Evolutionary conservation across 805 yeast species (phyloP).

Genomic region (Maudiozyma serrabonitensis): DNA sequence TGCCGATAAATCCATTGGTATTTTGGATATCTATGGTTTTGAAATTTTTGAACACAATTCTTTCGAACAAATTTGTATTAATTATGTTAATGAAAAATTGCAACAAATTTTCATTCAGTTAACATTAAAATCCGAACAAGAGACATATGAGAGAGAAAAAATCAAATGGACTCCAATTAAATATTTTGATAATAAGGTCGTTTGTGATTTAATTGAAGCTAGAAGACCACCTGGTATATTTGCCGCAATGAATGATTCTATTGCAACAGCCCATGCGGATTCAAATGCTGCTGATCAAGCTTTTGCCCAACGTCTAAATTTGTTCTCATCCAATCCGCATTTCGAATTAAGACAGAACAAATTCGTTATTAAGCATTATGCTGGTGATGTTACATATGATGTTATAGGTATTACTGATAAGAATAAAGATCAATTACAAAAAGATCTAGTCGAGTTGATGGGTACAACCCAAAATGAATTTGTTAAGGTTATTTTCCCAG

Average conservation of each 20-base stretch:
- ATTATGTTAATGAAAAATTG: constrained; percentile 89
- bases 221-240: constrained; percentile 93
- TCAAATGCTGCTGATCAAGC: constrained; percentile 94
- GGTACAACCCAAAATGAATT: constrained; percentile 63
- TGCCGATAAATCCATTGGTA: constrained; percentile 70
- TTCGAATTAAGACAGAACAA: constrained; percentile 83
- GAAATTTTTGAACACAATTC: constrained; percentile 93
- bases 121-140: constrained; percentile 94
- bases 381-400: constrained; percentile 96
- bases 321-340: constrained; percentile 74
- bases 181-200: constrained; percentile 91
- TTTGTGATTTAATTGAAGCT: constrained; percentile 91
- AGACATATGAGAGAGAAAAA: constrained; percentile 89
- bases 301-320: constrained; percentile 80
- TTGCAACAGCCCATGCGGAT: constrained; percentile 98
- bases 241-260: constrained; percentile 93
- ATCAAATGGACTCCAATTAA: constrained; percentile 97
- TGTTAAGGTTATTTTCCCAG: constrained; percentile 51
- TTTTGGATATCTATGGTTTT: constrained; percentile 91
- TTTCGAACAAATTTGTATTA: constrained; percentile 90
- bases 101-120: constrained; percentile 95
- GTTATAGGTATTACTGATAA: constrained; percentile 88
- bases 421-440: constrained; percentile 87
- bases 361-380: constrained; percentile 89
- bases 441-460: constrained; percentile 75